These are phyloP conservation scores for Sphagnurus paluster DNA, from an alignment of 1,284 basidiomycete species.

Conservation along the genomic window DNA sequence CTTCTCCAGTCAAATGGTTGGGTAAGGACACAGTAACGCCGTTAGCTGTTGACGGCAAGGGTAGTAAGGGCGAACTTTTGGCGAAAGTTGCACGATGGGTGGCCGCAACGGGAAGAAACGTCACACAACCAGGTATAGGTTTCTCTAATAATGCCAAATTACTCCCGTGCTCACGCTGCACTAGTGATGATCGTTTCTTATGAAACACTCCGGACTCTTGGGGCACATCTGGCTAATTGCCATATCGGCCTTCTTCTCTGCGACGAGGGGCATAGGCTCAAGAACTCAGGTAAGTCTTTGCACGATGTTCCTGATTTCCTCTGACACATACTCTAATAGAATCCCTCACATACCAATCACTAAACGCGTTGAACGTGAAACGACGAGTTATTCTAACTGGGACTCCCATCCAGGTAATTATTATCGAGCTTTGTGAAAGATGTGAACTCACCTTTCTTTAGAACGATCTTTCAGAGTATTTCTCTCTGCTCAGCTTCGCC, in stretches of 20 bases:
- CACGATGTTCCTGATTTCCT: not conserved
- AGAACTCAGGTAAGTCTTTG: conserved; percentile 82
- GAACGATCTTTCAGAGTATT: conserved; percentile 98
- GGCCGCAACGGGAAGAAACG: conserved; percentile 80
- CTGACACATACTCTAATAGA: conserved; percentile 44
- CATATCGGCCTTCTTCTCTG: conserved; percentile 91
- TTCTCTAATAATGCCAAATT: not conserved
- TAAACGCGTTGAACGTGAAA: conserved; percentile 85
- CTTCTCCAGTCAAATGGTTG: conserved; percentile 81
- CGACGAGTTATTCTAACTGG: conserved; percentile 97
- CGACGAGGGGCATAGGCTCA: conserved; percentile 96
- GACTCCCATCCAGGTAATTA: conserved; percentile 84
- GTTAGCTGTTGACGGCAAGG: conserved; percentile 89
- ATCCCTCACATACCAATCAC: conserved; percentile 85
- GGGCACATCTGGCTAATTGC: conserved; percentile 74
- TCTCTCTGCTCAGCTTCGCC: conserved; percentile 94
- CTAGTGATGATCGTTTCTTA: conserved; percentile 99
- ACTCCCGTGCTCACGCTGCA: not conserved
- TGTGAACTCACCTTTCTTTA: conserved; percentile 29
- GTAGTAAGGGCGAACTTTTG: conserved; percentile 79
- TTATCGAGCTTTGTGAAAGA: not conserved
- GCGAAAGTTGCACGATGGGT: conserved; percentile 86
- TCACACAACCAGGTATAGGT: conserved; percentile 79
- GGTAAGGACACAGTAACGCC: conserved; percentile 82
- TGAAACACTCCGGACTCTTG: conserved; percentile 89